Conservation (phyloP, 2,329 filamentous ascomycete species). For the Chaetomiaceae sp. region DNA sequence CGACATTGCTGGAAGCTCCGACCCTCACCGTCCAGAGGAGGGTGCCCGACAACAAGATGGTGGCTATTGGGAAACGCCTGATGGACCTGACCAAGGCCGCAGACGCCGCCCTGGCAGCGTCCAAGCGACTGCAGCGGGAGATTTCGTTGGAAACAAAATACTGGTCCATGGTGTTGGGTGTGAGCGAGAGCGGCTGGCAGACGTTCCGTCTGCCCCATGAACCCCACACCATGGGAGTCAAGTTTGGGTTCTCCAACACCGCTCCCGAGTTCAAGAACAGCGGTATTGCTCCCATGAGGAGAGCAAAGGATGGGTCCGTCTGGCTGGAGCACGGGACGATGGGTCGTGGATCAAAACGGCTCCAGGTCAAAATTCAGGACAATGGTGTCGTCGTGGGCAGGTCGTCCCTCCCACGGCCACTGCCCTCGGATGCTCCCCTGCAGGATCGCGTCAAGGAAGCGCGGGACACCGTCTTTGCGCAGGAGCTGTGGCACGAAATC, state of each 20-base stretch:
- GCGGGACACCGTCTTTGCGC: slow-evolving; percentile 72
- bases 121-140: slow-evolving; percentile 68
- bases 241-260: slow-evolving; percentile 73
- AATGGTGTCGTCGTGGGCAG: slow-evolving; percentile 56
- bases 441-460: slow-evolving; percentile 69
- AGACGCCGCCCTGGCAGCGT: slow-evolving; percentile 68
- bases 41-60: slow-evolving; percentile 51
- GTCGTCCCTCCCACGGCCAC: slow-evolving; percentile 47
- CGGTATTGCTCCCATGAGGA: slow-evolving; percentile 75
- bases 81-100: slow-evolving; percentile 72
- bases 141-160: slow-evolving; percentile 77
- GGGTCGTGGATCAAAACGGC: slow-evolving; percentile 49
- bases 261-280: slow-evolving; percentile 58
- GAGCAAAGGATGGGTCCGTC: slow-evolving; percentile 69
- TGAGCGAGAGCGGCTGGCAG: slow-evolving; percentile 83
- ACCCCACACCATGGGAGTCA: slow-evolving; percentile 71
- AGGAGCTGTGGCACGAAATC: slow-evolving; percentile 89
- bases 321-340: slow-evolving; percentile 62
- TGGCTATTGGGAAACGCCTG: slow-evolving; percentile 69
- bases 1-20: slow-evolving; percentile 60
- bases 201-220: slow-evolving; percentile 73
- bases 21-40: slow-evolving; percentile 55
- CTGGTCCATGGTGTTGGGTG: slow-evolving; percentile 79
- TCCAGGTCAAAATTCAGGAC: slow-evolving; percentile 64
- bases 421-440: slow-evolving; percentile 55